A percentile compares a stretch with the other conserved stretches of the same genome.
Conservation (phyloP, 441 rosid genomes). For the Populus hybrid region DNA sequence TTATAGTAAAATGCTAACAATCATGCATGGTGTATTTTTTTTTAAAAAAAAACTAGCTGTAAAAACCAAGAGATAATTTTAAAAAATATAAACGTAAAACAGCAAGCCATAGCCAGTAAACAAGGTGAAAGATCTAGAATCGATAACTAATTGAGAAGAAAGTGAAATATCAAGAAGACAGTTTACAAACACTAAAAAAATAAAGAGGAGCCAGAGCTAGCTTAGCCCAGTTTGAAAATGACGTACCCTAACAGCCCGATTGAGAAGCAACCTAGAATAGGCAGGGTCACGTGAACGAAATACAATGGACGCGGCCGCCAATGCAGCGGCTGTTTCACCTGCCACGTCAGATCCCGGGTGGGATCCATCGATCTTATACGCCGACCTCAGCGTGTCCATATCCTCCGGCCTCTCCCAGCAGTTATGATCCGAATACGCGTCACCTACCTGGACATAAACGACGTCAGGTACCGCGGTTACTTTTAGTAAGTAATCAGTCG, state of each 20-base stretch:
- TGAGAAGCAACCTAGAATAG: conserved; percentile 62
- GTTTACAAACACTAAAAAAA: background rate
- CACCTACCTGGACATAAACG: conserved; percentile 93
- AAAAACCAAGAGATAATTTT: background rate
- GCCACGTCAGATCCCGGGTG: conserved; percentile 91
- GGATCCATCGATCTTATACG: conserved; percentile 62
- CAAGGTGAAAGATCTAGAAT: background rate
- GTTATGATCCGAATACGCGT: conserved; percentile 69
- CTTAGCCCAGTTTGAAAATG: conserved; percentile 14
- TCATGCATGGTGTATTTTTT: background rate
- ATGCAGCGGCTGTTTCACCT: conserved; percentile 83
- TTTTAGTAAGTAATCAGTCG: conserved; percentile 70
- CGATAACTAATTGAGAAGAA: background rate
- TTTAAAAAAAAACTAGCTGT: background rate
- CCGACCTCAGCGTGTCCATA: conserved; percentile 82
- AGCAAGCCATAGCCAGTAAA: background rate
- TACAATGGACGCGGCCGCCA: conserved; percentile 81
- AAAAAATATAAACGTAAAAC: background rate
- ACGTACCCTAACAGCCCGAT: conserved; percentile 63
- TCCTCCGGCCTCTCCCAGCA: conserved; percentile 45
- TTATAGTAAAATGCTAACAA: background rate
- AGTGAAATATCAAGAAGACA: background rate
- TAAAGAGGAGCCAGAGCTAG: background rate
- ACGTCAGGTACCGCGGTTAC: conserved; percentile 74
- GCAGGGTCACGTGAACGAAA: conserved; percentile 76